Evolutionary conservation across 2,329 filamentous ascomycete species (phyloP).

Genomic region (Sarocladium oryzae): DNA sequence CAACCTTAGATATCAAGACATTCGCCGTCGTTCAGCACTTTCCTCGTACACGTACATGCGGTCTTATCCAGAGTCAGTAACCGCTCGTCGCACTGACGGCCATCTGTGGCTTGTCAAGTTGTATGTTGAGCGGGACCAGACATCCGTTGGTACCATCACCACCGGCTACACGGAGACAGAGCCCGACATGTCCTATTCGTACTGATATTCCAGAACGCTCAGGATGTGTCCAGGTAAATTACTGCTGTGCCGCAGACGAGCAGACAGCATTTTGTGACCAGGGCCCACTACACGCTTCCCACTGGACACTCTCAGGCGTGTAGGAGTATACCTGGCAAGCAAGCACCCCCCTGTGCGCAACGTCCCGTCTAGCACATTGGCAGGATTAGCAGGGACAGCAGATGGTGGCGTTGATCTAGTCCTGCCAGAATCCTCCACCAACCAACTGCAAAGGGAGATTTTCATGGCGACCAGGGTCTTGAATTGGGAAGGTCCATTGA

Average conservation of each 20-base stretch:
- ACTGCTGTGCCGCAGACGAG: slow-evolving; percentile 8
- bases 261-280: slow-evolving; percentile 1
- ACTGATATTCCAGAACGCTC: slow-evolving; percentile 5
- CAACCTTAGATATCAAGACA: no score
- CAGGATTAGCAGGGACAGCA: neutral
- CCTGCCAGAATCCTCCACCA: neutral
- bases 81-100: no score
- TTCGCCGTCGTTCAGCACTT: no score
- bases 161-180: slow-evolving; percentile 3
- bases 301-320: no score
- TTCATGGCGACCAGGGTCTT: slow-evolving; percentile 1
- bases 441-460: neutral
- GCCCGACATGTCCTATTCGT: neutral
- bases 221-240: neutral
- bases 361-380: no score
- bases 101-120: neutral
- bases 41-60: no score
- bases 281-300: neutral
- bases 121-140: neutral
- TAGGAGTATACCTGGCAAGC: no score
- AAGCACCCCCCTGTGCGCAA: no score
- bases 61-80: no score
- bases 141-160: neutral
- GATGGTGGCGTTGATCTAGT: neutral
- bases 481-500: slow-evolving; percentile 2